These are phyloP conservation scores for Daldinia concentrica DNA, from an alignment of 495 filamentous ascomycete genomes.

Conservation along the genomic window DNA sequence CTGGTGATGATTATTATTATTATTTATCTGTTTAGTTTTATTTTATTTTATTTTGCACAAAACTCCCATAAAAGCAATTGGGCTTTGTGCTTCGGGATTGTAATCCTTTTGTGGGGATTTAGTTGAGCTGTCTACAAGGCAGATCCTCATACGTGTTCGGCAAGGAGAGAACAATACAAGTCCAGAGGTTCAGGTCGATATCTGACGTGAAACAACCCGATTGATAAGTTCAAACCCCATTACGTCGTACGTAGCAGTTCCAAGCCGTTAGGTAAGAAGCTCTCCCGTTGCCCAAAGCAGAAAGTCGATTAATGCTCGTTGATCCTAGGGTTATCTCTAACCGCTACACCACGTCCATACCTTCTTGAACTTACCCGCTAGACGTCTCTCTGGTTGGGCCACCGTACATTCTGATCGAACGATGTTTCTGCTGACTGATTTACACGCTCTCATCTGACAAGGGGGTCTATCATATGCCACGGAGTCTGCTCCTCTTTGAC, in stretches of 20 bases:
- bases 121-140: conserved; percentile 38
- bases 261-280: conserved; percentile 22
- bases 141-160: conserved; percentile 44
- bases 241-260: conserved; percentile 18
- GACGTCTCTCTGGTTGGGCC: conserved; percentile 25
- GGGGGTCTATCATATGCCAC: conserved; percentile 42
- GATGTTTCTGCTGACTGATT: conserved; percentile 40
- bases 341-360: conserved; percentile 28
- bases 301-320: conserved; percentile 34
- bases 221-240: conserved; percentile 25
- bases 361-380: conserved; percentile 27
- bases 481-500: conserved; percentile 33
- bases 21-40: conserved; percentile 20
- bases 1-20: conserved; percentile 12
- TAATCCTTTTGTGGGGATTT: conserved; percentile 45
- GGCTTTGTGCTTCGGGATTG: conserved; percentile 33
- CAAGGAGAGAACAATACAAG: conserved; percentile 21
- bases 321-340: conserved; percentile 21
- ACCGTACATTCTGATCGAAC: conserved; percentile 33
- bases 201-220: conserved; percentile 40
- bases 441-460: conserved; percentile 24
- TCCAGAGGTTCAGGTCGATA: conserved; percentile 29
- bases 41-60: conserved; percentile 2
- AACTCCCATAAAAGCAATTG: conserved; percentile 24
- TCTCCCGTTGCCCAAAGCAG: conserved; percentile 35